phyloP scores from a whole-genome alignment of 805 yeast species.

The Suhomyces kilbournensis region DNA sequence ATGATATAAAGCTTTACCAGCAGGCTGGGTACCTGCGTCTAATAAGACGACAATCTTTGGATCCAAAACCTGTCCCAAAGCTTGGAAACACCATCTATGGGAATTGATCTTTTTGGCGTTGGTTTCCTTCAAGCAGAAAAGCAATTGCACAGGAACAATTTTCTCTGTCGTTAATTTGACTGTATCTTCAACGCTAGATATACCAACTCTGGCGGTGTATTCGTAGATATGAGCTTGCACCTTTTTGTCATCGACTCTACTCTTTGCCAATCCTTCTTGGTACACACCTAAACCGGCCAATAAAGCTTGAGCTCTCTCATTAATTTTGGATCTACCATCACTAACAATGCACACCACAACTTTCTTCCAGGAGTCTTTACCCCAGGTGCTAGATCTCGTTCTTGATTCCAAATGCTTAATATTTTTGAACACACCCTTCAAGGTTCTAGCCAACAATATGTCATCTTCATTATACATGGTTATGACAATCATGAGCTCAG shows the following conservation, averaged over 20 bases:
- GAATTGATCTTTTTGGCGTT: constrained; percentile 65
- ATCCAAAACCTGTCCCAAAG: constrained; percentile 53
- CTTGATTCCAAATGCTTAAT: constrained; percentile 54
- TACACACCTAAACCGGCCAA: constrained; percentile 64
- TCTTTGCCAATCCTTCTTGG: constrained; percentile 64
- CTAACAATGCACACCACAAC: constrained; percentile 60
- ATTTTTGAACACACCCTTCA: constrained; percentile 63
- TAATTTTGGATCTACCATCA: constrained; percentile 66
- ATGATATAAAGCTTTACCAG: constrained; percentile 52
- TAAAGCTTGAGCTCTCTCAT: constrained; percentile 59
- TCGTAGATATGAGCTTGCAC: constrained; percentile 67
- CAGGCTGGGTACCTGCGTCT: constrained; percentile 67
- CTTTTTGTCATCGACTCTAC: constrained; percentile 55
- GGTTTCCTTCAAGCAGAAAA: constrained; percentile 59
- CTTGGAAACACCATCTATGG: constrained; percentile 70
- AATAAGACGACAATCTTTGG: constrained; percentile 57
- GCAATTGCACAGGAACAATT: constrained; percentile 60
- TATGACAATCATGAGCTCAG: constrained; percentile 59
- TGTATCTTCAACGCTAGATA: constrained; percentile 48
- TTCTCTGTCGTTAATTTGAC: constrained; percentile 50
- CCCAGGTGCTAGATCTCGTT: constrained; percentile 47
- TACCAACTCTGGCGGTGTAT: constrained; percentile 59
- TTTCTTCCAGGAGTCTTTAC: constrained; percentile 54
- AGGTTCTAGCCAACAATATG: constrained; percentile 55
- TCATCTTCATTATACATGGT: constrained; percentile 72